Conservation (phyloP, 805 yeast genomes). For the Metschnikowia shivogae region DNA sequence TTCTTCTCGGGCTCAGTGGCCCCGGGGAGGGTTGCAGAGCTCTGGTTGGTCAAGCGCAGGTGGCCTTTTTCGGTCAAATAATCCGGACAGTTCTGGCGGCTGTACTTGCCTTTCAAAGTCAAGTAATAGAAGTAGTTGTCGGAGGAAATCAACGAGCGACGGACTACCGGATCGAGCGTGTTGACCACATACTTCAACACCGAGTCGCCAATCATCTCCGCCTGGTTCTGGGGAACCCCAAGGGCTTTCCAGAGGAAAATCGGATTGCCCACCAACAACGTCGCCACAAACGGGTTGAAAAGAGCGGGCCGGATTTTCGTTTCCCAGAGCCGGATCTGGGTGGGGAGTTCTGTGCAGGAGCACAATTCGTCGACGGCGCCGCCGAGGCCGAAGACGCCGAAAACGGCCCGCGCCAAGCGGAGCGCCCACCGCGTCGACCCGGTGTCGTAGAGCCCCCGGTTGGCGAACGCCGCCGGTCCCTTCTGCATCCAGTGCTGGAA, state of each 20-base stretch:
- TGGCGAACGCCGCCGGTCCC: constrained; percentile 57
- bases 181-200: constrained; percentile 68
- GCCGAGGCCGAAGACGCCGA: constrained; percentile 51
- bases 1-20: constrained; percentile 17
- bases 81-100: constrained; percentile 66
- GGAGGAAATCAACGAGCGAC: constrained; percentile 55
- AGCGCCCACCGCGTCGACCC: constrained; percentile 88
- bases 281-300: constrained; percentile 65
- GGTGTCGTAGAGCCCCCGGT: constrained; percentile 69
- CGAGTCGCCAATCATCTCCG: constrained; percentile 71
- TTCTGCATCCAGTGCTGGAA: constrained; percentile 74
- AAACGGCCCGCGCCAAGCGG: constrained; percentile 59
- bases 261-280: constrained; percentile 72
- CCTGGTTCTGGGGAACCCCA: constrained; percentile 87
- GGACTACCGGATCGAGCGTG: constrained; percentile 72
- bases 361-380: constrained; percentile 54
- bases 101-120: constrained; percentile 58
- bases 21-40: too few relatives aligned
- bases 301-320: constrained; percentile 60
- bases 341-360: constrained; percentile 50
- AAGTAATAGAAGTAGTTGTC: constrained; percentile 81
- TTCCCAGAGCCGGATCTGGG: constrained; percentile 65
- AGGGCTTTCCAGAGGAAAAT: constrained; percentile 84
- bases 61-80: constrained; percentile 62
- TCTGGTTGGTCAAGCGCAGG: constrained; percentile 39